Evolutionary conservation across 495 filamentous ascomycete genomes (phyloP).

Genomic region (Aspergillus cavernicola): DNA sequence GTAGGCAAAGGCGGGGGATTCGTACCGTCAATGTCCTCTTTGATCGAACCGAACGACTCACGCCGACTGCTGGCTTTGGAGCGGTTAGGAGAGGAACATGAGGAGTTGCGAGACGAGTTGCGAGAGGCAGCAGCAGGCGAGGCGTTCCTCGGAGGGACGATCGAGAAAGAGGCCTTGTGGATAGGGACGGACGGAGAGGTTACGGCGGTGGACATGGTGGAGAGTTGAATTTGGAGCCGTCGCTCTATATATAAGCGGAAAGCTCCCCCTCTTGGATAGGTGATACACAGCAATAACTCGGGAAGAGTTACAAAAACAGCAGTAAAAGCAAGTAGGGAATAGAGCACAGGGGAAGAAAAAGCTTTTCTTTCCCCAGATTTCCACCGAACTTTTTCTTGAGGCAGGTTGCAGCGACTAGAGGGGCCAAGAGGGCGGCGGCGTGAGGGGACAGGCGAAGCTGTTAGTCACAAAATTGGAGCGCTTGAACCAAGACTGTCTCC

Average conservation of each 20-base stretch:
- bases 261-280: background rate
- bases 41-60: slow-evolving; percentile 44
- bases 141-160: slow-evolving; percentile 23
- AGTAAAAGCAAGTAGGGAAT: slow-evolving; percentile 17
- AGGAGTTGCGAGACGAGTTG: slow-evolving; percentile 33
- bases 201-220: slow-evolving; percentile 35
- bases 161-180: slow-evolving; percentile 25
- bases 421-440: slow-evolving; percentile 22
- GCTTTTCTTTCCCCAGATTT: slow-evolving; percentile 39
- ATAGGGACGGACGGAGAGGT: slow-evolving; percentile 18
- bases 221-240: slow-evolving; percentile 11
- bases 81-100: slow-evolving; percentile 36
- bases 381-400: slow-evolving; percentile 14
- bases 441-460: slow-evolving; percentile 30
- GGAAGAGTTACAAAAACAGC: slow-evolving; percentile 8
- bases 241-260: slow-evolving; percentile 33
- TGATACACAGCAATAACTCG: background rate
- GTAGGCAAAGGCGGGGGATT: background rate
- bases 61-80: slow-evolving; percentile 42
- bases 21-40: slow-evolving; percentile 46
- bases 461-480: slow-evolving; percentile 42
- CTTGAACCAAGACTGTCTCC: slow-evolving; percentile 21
- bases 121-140: slow-evolving; percentile 28
- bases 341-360: slow-evolving; percentile 9
- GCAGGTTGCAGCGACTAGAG: slow-evolving; percentile 21